Evolutionary conservation across 169 alveolate species (phyloP).

Genomic region (Plasmodium malariae): DNA sequence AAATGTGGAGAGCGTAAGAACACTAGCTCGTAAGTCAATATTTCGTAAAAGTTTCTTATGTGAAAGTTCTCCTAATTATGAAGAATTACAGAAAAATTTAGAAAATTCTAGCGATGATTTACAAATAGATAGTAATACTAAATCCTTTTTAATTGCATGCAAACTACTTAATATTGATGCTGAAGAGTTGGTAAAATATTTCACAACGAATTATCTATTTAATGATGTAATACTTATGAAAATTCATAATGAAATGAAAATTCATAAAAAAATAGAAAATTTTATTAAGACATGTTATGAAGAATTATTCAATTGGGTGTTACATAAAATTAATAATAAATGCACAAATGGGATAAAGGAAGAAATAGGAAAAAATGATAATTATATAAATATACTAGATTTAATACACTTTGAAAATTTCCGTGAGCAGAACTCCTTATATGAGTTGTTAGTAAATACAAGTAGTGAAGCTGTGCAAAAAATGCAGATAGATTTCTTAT

Average conservation of each 20-base stretch:
- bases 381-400: constrained; percentile 36
- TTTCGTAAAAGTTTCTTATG: not conserved
- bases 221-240: constrained; percentile 28
- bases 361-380: not conserved
- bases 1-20: constrained; percentile 25
- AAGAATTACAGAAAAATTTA: not conserved
- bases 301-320: constrained; percentile 48
- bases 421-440: constrained; percentile 19
- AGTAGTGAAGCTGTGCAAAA: constrained; percentile 34
- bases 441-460: constrained; percentile 29
- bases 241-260: constrained; percentile 31
- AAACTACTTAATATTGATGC: constrained; percentile 22
- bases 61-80: constrained; percentile 6
- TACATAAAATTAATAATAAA: constrained; percentile 22
- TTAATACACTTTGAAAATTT: constrained; percentile 32
- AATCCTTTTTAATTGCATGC: constrained; percentile 28
- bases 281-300: constrained; percentile 55
- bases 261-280: constrained; percentile 20
- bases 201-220: constrained; percentile 13
- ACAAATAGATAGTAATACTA: not conserved
- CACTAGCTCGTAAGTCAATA: not conserved
- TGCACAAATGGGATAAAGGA: not conserved
- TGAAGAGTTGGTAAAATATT: constrained; percentile 36
- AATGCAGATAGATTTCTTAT: constrained; percentile 15
- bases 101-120: not conserved